phyloP scores from a whole-genome alignment of 805 yeast species.

The Gaillardinia entomophila region DNA sequence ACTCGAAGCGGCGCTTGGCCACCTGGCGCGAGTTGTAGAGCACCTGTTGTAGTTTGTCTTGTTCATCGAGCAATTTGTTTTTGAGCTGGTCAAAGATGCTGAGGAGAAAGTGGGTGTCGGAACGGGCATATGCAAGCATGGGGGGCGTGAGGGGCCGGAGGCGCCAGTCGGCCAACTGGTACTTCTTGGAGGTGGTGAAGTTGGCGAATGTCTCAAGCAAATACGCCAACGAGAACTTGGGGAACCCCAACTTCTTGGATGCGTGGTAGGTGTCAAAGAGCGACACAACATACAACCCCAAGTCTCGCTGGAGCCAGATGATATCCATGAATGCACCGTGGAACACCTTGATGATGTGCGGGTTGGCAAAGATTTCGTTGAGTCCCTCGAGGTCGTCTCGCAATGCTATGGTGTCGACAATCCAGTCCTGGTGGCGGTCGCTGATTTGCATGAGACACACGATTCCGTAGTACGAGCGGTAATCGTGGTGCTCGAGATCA shows the following conservation, averaged over 20 bases:
- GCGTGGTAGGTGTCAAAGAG: slow-evolving; percentile 94
- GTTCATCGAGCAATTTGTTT: slow-evolving; percentile 48
- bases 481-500: slow-evolving; percentile 95
- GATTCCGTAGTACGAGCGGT: slow-evolving; percentile 82
- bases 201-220: slow-evolving; percentile 73
- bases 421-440: slow-evolving; percentile 73
- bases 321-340: slow-evolving; percentile 98
- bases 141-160: slow-evolving; percentile 72
- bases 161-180: slow-evolving; percentile 97
- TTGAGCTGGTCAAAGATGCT: slow-evolving; percentile 73
- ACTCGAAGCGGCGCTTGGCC: slow-evolving; percentile 78
- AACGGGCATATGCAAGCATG: slow-evolving; percentile 82
- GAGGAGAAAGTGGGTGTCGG: slow-evolving; percentile 89
- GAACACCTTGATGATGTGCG: slow-evolving; percentile 74
- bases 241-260: slow-evolving; percentile 69
- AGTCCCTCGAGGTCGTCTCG: slow-evolving; percentile 64
- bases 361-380: slow-evolving; percentile 77
- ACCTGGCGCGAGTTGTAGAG: slow-evolving; percentile 71
- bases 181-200: slow-evolving; percentile 87
- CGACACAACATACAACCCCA: slow-evolving; percentile 85
- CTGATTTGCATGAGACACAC: slow-evolving; percentile 93
- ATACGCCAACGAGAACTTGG: slow-evolving; percentile 79
- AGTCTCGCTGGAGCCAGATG: slow-evolving; percentile 92
- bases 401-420: slow-evolving; percentile 77
- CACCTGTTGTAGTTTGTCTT: slow-evolving; percentile 46